Evolutionary conservation across 2,329 filamentous ascomycete species (phyloP), one percentile per base, ranked within the genome.

Genomic region (Colletotrichum lupini): DNA sequence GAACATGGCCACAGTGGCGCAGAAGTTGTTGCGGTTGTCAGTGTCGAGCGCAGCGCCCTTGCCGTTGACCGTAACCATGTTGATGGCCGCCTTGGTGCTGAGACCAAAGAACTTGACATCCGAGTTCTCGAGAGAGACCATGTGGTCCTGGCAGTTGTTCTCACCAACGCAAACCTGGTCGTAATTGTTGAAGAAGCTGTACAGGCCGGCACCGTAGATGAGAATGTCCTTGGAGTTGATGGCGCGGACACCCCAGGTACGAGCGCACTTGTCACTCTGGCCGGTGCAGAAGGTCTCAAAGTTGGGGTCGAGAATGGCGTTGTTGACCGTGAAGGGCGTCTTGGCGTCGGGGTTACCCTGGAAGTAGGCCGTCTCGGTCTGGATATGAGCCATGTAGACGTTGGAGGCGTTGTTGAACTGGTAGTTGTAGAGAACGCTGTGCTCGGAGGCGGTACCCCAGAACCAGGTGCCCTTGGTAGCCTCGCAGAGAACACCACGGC

Each of bases 321-420:
- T 19, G 77, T 92, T 90, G 75, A 86, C 83, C 0, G 85, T 85
- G 82, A 93, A 95, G 52, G 92, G 93, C 11, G 89, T 86, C 11
- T 89, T 87, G 2, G 94, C 90, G 76, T 93, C 89, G 5, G 95
- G 94, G 85, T 96, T 95, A 80, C 93, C 90, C 84, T 97, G 94
- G 88, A 93, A 95, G 86, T 94, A 95, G 37, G 95, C 93, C 5
- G 95, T 98, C 85, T 98, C 96, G 4, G 94, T 94, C 85, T 98
- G 95, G 78, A 97, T 94, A 63, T 94, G 85, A 12, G 90, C 92
- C 88, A 97, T 92, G 85, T 93, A 97, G 75, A 97, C 88, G 79
- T 95, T 93, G 79, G 91, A 87, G 2, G 95, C 94, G 75, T 92
- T 92, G 79, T 89, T 85, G 78, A 98, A 85, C 83, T 97, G 93